phyloP scores from a whole-genome alignment of 345 rosid species.

The Populus nigra region DNA sequence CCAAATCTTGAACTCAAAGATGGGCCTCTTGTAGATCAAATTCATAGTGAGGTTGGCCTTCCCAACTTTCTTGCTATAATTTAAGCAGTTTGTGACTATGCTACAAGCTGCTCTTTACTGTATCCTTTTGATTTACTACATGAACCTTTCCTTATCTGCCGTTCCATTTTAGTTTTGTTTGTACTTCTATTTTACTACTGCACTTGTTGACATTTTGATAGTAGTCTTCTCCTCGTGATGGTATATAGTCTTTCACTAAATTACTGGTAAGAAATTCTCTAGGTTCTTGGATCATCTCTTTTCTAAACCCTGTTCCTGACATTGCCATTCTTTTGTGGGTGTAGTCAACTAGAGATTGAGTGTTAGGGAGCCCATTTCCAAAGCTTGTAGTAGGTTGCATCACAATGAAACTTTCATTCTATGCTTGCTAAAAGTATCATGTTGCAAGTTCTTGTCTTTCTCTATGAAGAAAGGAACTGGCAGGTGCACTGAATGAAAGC shows the following conservation, averaged over 20 bases:
- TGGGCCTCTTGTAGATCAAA: constrained; percentile 74
- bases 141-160: neutral
- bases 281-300: neutral
- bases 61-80: constrained; percentile 10
- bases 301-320: neutral
- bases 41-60: constrained; percentile 77
- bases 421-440: neutral
- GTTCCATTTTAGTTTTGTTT: neutral
- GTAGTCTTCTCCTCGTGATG: neutral
- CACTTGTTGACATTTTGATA: neutral
- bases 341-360: neutral
- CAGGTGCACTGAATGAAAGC: neutral
- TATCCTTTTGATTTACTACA: neutral
- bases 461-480: neutral
- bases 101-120: neutral
- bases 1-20: constrained; percentile 94
- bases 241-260: neutral
- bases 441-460: neutral
- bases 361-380: neutral
- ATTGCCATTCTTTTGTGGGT: neutral
- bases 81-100: neutral
- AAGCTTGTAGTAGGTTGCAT: neutral
- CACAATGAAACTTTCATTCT: neutral
- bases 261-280: neutral
- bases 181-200: neutral